Evolutionary conservation across 2,329 filamentous ascomycete species (phyloP).

Genomic region (Xylaria hypoxylon): DNA sequence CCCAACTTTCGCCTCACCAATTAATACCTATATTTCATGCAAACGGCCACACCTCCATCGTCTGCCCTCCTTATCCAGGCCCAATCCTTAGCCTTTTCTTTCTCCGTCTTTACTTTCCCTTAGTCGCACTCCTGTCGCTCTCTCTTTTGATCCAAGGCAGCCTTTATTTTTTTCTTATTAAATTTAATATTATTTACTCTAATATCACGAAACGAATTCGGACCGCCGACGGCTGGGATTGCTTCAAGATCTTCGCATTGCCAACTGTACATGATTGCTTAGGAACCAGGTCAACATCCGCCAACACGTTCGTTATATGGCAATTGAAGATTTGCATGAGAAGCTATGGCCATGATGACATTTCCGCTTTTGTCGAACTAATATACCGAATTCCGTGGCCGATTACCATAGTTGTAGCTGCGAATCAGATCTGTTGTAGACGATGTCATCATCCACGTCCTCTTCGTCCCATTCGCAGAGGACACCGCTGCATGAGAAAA

Average conservation of each 20-base stretch:
- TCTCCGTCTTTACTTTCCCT: slow-evolving; percentile 28
- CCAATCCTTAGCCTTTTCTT: slow-evolving; percentile 42
- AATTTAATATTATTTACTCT: slow-evolving; percentile 34
- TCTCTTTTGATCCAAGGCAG: slow-evolving; percentile 32
- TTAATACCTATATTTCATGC: slow-evolving; percentile 43
- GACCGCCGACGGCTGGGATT: slow-evolving; percentile 14
- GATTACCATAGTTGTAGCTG: slow-evolving; percentile 26
- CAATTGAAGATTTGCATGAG: slow-evolving; percentile 31
- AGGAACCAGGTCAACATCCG: slow-evolving; percentile 20
- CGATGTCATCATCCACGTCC: slow-evolving; percentile 51
- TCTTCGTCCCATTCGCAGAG: slow-evolving; percentile 46
- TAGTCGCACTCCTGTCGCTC: slow-evolving; percentile 38
- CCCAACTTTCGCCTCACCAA: slow-evolving; percentile 42
- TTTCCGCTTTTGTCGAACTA: slow-evolving; percentile 35
- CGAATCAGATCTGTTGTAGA: slow-evolving; percentile 41
- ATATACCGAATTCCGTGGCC: slow-evolving; percentile 34
- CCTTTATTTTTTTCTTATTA: slow-evolving; percentile 24
- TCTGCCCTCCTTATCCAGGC: slow-evolving; percentile 40
- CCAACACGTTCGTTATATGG: slow-evolving; percentile 29
- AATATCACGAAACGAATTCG: slow-evolving; percentile 35
- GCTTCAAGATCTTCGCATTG: slow-evolving; percentile 18
- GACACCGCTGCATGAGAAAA: slow-evolving; percentile 55
- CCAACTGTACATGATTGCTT: slow-evolving; percentile 32
- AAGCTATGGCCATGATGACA: slow-evolving; percentile 43
- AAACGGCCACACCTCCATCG: slow-evolving; percentile 41